These are phyloP conservation scores for Blastobotrys illinoisensis DNA, from an alignment of 1,139 yeast species.

Conservation along the genomic window DNA sequence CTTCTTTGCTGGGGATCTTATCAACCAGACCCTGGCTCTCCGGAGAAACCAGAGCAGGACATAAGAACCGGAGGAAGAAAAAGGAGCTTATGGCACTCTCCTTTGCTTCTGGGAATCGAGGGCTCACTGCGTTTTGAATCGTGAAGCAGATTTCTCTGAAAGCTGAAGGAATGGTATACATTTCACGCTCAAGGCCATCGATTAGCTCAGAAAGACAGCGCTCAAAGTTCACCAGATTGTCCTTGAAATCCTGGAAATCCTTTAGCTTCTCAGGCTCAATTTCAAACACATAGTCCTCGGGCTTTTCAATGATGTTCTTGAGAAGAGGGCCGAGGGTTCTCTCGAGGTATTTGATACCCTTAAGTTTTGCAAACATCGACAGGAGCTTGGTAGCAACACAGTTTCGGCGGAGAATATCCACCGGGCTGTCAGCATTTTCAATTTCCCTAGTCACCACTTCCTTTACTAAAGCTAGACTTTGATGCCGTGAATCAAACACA, in stretches of 20 bases:
- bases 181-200: constrained; percentile 48
- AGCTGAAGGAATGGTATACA: constrained; percentile 53
- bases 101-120: constrained; percentile 52
- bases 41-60: constrained; percentile 85
- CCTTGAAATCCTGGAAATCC: constrained; percentile 36
- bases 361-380: constrained; percentile 61
- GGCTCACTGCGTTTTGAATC: constrained; percentile 51
- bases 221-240: constrained; percentile 50
- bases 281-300: constrained; percentile 64
- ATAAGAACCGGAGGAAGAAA: constrained; percentile 67
- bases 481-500: constrained; percentile 50
- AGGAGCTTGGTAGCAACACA: constrained; percentile 76
- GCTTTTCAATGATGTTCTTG: constrained; percentile 44
- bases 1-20: constrained; percentile 33
- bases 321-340: constrained; percentile 51
- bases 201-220: constrained; percentile 51
- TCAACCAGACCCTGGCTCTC: constrained; percentile 45
- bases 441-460: constrained; percentile 61
- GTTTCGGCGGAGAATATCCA: constrained; percentile 73
- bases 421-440: constrained; percentile 50
- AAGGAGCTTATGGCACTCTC: constrained; percentile 74
- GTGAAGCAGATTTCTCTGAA: constrained; percentile 59
- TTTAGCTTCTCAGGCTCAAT: constrained; percentile 35
- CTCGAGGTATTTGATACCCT: constrained; percentile 57
- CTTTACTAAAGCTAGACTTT: constrained; percentile 51